These are phyloP conservation scores for Pyrenophora teres DNA, from an alignment of 2,329 filamentous ascomycete genomes.

Conservation along the genomic window DNA sequence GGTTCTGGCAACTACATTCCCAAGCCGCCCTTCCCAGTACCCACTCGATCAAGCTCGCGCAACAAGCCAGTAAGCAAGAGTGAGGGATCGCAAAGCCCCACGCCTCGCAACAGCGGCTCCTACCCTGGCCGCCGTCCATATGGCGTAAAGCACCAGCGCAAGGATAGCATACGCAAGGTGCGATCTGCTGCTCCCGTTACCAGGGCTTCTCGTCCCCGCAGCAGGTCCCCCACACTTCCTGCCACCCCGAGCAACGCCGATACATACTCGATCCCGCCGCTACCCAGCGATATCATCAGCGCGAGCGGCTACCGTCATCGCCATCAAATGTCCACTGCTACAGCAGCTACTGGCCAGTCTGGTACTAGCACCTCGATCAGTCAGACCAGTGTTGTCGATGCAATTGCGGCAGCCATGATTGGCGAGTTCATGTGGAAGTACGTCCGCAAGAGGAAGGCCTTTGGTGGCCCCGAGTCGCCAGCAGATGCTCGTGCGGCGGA, in stretches of 20 bases:
- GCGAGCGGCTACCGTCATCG: conserved; percentile 52
- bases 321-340: conserved; percentile 66
- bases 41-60: conserved; percentile 83
- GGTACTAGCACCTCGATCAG: conserved; percentile 64
- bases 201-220: conserved; percentile 52
- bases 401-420: conserved; percentile 97
- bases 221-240: conserved; percentile 64
- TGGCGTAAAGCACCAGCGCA: conserved; percentile 49
- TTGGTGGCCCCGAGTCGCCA: conserved; percentile 70
- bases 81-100: conserved; percentile 80
- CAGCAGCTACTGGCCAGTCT: conserved; percentile 63
- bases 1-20: conserved; percentile 47
- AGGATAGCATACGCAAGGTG: conserved; percentile 75
- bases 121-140: conserved; percentile 49
- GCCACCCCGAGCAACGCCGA: conserved; percentile 69
- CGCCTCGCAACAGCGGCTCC: conserved; percentile 55
- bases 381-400: conserved; percentile 84
- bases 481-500: conserved; percentile 58
- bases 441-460: conserved; percentile 84
- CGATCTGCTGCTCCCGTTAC: conserved; percentile 78
- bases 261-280: conserved; percentile 72
- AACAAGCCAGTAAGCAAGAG: conserved; percentile 70
- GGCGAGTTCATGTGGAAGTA: conserved; percentile 98
- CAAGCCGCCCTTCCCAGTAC: conserved; percentile 87
- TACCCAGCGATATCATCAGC: conserved; percentile 72